These are phyloP conservation scores for Hansfordia pulvinata DNA, from an alignment of 2,329 filamentous ascomycete genomes.

Conservation along the genomic window DNA sequence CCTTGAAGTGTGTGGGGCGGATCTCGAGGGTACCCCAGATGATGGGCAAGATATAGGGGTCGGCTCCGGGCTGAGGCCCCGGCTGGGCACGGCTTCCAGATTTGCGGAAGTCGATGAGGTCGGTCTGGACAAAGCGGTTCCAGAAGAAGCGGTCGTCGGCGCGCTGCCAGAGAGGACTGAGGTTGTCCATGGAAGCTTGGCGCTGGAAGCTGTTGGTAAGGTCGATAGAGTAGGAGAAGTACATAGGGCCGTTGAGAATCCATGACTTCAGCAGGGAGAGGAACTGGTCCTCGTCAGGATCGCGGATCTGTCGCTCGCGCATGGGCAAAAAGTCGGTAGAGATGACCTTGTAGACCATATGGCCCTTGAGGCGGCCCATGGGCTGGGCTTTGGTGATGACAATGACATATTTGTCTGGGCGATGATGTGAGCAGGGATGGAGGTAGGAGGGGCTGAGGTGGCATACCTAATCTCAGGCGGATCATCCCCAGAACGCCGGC, in stretches of 20 bases:
- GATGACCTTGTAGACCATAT: constrained; percentile 90
- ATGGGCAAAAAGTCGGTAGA: constrained; percentile 88
- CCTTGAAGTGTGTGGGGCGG: constrained; percentile 72
- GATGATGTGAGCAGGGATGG: no score
- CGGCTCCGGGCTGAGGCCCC: constrained; percentile 60
- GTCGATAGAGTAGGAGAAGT: constrained; percentile 96
- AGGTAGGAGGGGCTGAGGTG: neutral
- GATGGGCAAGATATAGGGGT: constrained; percentile 88
- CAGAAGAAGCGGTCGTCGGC: constrained; percentile 98
- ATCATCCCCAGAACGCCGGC: constrained; percentile 90
- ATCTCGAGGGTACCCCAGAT: constrained; percentile 97
- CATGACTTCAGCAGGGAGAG: constrained; percentile 68
- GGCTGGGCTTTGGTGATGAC: constrained; percentile 90
- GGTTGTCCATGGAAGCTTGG: constrained; percentile 63
- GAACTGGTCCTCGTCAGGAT: constrained; percentile 90
- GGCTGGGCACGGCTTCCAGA: constrained; percentile 46
- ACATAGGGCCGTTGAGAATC: constrained; percentile 78
- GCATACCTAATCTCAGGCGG: constrained; percentile 76
- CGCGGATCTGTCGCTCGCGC: constrained; percentile 80
- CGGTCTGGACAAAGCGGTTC: constrained; percentile 86
- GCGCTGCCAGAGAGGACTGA: constrained; percentile 72
- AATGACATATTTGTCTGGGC: constrained; percentile 85
- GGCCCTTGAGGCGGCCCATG: constrained; percentile 81
- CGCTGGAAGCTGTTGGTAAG: constrained; percentile 95
- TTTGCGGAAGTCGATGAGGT: constrained; percentile 78